phyloP scores from a whole-genome alignment of 1,284 basidiomycete species.

The Schizophyllum commune region DNA sequence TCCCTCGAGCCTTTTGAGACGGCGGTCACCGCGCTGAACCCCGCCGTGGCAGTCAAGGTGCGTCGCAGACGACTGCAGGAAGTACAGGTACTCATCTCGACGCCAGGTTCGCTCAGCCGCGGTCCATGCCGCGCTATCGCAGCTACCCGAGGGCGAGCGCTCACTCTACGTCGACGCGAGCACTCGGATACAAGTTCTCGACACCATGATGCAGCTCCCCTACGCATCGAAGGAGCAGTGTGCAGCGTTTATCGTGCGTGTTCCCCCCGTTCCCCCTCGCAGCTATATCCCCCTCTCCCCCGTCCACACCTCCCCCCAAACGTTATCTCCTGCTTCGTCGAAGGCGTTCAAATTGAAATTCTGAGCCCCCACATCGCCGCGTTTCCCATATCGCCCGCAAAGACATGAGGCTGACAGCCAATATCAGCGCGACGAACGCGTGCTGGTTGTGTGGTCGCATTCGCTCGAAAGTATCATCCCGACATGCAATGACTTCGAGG shows the following conservation, averaged over 20 bases:
- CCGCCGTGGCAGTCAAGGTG: conserved; percentile 77
- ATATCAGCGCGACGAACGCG: conserved; percentile 64
- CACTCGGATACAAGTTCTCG: conserved; percentile 67
- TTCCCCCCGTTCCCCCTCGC: neutral
- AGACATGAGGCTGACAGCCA: neutral
- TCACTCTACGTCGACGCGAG: conserved; percentile 64
- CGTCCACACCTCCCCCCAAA: neutral
- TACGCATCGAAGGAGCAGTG: conserved; percentile 77
- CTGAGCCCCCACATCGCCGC: neutral
- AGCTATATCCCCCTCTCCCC: neutral
- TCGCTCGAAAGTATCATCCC: conserved; percentile 68
- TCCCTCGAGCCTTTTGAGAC: conserved; percentile 66
- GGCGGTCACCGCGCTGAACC: conserved; percentile 67
- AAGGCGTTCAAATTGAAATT: neutral
- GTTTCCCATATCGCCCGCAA: neutral
- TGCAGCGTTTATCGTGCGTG: conserved; percentile 70
- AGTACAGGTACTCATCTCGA: neutral
- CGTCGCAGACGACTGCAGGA: neutral
- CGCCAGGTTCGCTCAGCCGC: conserved; percentile 50
- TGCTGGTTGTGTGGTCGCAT: conserved; percentile 78
- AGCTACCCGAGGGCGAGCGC: conserved; percentile 47
- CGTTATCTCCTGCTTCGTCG: neutral
- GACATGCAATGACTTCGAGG: conserved; percentile 67
- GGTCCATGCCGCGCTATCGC: conserved; percentile 72
- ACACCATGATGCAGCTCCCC: conserved; percentile 68